Base-by-base conservation (phyloP, 305 asterid genomes). In the Fraxinus greggii region DNA sequence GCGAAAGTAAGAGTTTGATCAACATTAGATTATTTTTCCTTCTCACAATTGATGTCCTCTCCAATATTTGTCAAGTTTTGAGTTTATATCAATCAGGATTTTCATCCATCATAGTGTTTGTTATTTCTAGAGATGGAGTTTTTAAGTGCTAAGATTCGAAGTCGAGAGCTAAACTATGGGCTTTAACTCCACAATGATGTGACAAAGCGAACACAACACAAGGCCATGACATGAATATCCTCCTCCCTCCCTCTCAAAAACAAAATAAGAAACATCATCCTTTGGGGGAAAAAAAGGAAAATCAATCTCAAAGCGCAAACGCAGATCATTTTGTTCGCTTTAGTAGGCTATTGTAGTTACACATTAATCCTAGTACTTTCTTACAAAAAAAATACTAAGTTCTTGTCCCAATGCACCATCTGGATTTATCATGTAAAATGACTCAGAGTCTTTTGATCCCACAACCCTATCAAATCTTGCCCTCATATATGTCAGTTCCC, bases 381-480 rank as follows among this genome's bases (percentile, higher is more conserved):
- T 90, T 1, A 92, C 88, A 45, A 95, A 92, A 88, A 92, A 95
- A 72, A 95, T 91, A 79, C 97, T 95, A 79, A 95, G 93, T 88
- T 95, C 98, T 85, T 95, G 99, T 0, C 90, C 92, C 1, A 93
- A 87, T 2, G 97, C 91, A n/a, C 92, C 98, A 80, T 95, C 99
- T 12, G 97, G 99, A 85, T 93, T 95, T 13, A 95, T 91, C 99
- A 94, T 94, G 61, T 95, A 93, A 69, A 92, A 89, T 12, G 97
- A 90, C 85, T 95, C 97, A 0, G 95, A 92, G 82, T 94, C 90
- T 86, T 94, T 95, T 0, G 97, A 92, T 17, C 99, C 97, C 9
- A 86, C 89, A 15, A 89, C 92, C 84, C 96, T 83, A 63, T 95
- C 97, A 76, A 94, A 94, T 79, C 99, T 87, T 0, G 94, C 97